These are phyloP conservation scores for Linum trigynum DNA, from an alignment of 345 rosid species.

Conservation along the genomic window DNA sequence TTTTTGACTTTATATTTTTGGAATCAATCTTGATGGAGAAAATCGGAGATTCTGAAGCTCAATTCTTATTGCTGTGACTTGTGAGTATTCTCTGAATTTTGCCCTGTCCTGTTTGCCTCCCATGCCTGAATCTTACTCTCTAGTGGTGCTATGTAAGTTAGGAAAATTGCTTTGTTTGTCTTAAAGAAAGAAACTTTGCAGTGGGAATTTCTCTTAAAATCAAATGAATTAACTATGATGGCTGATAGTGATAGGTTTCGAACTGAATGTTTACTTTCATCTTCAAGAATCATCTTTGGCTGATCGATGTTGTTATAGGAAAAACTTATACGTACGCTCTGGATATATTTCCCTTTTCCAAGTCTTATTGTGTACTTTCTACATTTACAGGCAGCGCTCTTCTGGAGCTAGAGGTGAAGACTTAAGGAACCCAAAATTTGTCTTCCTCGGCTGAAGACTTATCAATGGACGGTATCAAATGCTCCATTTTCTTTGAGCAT, in stretches of 20 bases:
- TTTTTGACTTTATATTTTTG: too few species aligned
- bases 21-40: conserved; percentile 76
- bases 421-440: conserved; percentile 52
- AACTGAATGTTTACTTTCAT: too few species aligned
- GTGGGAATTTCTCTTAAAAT: too few species aligned
- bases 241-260: too few species aligned
- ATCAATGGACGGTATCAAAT: conserved; percentile 61
- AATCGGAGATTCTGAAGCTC: conserved; percentile 42
- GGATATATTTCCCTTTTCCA: too few species aligned
- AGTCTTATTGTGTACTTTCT: background rate
- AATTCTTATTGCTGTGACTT: conserved; percentile 38
- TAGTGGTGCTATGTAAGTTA: too few species aligned
- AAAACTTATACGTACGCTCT: too few species aligned
- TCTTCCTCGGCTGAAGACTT: conserved; percentile 39
- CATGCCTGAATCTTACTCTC: background rate
- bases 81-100: conserved; percentile 29
- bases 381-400: conserved; percentile 40
- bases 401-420: conserved; percentile 49
- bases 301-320: too few species aligned
- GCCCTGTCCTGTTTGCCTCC: background rate
- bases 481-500: conserved; percentile 52
- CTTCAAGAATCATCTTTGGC: too few species aligned
- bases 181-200: too few species aligned
- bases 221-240: too few species aligned
- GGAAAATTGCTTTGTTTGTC: background rate